Evolutionary conservation across 768 basidiomycete genomes (phyloP), one percentile per base, ranked within the genome.

Genomic region (Leccinum rimulosum): DNA sequence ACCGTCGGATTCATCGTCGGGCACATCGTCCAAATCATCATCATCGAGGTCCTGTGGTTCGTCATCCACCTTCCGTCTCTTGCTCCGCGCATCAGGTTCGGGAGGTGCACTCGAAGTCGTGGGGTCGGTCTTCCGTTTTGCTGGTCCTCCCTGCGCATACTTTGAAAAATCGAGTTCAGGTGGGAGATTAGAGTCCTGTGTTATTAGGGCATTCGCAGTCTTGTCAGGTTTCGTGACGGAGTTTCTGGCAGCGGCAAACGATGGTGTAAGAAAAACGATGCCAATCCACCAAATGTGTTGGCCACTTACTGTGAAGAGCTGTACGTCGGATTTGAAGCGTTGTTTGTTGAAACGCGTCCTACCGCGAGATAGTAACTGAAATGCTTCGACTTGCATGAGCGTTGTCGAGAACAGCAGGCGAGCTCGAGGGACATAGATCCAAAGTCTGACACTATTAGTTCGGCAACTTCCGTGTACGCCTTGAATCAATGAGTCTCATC

Each of bases 121-220:
- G 27, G 61, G 54, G 35, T 61, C 61, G 47, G 60, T 55, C 69
- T 85, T 86, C 55, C 85, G 81, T 69, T 89, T 89, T 35, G 68
- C 73, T 8, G 75, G 63, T 17, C 76, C 77, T 27, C 80, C 82
- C 61, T 85, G 80, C 3, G 89, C 86, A 61, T 93, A 93, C 66
- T 89, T 93, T 77, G 98, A 98, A 73, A 96, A 95, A 72, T 98
- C 93, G 7, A 98, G 81, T 66, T 90, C 91, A 2, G 78, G 64
- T 2, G 90, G 94, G 49, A 95, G 80, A 58, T 82, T 83, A 9
- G 75, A 77, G n/a, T 75, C 74, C n/a, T 68, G 66, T 2, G 58
- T 63, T 55, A 58, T 68, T 11, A 66, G 58, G 15, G 60, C 61
- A 31, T 68, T 57, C 61, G 62, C 67, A 33, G 59, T 60, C 59